These are phyloP conservation scores for Phalaenopsis hybrid DNA, from an alignment of 116 monocot genomes.

Conservation along the genomic window DNA sequence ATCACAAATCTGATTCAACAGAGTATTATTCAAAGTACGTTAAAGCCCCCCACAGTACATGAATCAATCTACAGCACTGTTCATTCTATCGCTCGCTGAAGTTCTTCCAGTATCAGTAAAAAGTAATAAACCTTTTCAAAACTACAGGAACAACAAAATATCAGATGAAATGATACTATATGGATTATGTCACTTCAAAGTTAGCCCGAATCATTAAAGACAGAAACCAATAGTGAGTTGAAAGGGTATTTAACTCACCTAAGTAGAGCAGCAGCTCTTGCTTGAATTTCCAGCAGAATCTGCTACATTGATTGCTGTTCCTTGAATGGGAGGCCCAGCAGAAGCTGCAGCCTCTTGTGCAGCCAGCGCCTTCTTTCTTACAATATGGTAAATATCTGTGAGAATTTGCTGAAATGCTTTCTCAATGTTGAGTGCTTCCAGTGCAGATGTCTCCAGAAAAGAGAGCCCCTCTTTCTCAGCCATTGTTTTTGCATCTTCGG, in stretches of 20 bases:
- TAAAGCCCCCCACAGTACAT: too few species aligned
- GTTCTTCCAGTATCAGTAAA: too few species aligned
- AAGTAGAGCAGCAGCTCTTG: constrained; percentile 47
- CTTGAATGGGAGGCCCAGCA: constrained; percentile 30
- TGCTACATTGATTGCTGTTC: constrained; percentile 59
- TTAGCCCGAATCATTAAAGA: too few species aligned
- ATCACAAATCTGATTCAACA: too few species aligned
- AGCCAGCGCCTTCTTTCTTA: constrained; percentile 71
- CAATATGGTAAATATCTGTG: constrained; percentile 55
- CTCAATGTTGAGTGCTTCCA: constrained; percentile 65
- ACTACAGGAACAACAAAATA: too few species aligned
- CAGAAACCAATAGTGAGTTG: too few species aligned
- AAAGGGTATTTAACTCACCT: background rate
- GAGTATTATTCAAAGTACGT: too few species aligned
- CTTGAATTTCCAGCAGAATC: constrained; percentile 31
- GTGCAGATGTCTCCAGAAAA: constrained; percentile 68
- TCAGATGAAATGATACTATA: too few species aligned
- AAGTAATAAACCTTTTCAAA: too few species aligned
- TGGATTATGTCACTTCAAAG: too few species aligned
- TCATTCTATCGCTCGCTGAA: too few species aligned
- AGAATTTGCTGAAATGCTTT: constrained; percentile 59
- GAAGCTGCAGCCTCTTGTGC: constrained; percentile 36
- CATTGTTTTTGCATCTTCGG: constrained; percentile 37
- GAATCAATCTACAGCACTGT: too few species aligned
- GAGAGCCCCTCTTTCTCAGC: constrained; percentile 69